A percentile compares a stretch with the other conserved stretches of the same genome.
These are phyloP conservation scores for Quercus variabilis DNA, from an alignment of 306 rosid genomes.

Conservation along the genomic window DNA sequence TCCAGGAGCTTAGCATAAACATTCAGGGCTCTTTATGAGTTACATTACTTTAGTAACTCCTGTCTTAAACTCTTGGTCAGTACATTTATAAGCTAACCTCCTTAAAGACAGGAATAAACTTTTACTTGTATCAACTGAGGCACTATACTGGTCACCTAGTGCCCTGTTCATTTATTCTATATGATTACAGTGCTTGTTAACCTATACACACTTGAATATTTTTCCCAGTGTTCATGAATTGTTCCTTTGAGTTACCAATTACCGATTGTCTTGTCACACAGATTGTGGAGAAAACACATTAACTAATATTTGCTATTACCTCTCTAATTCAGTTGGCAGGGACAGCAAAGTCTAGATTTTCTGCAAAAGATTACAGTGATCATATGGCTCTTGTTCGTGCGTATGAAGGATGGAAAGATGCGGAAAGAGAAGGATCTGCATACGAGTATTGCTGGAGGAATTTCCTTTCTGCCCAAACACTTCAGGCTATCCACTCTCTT, in stretches of 20 bases:
- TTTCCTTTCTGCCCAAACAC: conserved; percentile 94
- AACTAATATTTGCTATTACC: conserved; percentile 12
- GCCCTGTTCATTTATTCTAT: neutral
- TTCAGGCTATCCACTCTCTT: conserved; percentile 96
- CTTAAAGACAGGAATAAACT: neutral
- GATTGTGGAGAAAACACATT: neutral
- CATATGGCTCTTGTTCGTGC: conserved; percentile 99
- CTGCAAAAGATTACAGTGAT: conserved; percentile 97
- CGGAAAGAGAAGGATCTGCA: conserved; percentile 98
- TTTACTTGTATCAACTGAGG: neutral
- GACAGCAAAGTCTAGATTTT: conserved; percentile 93
- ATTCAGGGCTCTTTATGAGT: neutral
- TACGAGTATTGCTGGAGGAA: conserved; percentile 99
- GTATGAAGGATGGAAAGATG: conserved; percentile 99
- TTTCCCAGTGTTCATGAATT: neutral
- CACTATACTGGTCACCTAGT: neutral
- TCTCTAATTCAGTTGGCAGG: conserved; percentile 78
- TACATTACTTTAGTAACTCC: neutral
- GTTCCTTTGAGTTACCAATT: neutral
- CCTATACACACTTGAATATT: neutral
- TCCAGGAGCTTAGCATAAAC: neutral
- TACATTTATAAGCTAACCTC: neutral
- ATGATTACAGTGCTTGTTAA: neutral
- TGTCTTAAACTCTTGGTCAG: neutral
- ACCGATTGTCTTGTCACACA: neutral